Evolutionary conservation across 129 eudicot genomes (phyloP), one percentile per base, ranked within the genome.

Genomic region (Arctium lappa): DNA sequence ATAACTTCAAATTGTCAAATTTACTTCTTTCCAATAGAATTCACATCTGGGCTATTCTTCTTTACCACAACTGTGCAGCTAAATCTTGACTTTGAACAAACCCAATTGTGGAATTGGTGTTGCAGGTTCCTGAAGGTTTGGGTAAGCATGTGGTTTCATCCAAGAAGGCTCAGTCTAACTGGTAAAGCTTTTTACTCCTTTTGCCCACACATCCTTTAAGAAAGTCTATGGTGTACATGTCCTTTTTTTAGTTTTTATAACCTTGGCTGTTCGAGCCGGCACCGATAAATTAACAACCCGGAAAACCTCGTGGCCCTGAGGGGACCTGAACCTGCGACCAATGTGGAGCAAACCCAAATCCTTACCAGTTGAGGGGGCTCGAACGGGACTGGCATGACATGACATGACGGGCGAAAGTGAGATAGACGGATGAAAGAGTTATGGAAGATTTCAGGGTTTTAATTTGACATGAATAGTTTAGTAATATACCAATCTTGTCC

Each of bases 101-200:
- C 34, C 30, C 73, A 39, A 72, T 81, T 85, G 30, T 80, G 60
- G 27, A 33, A 63, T 68, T 73, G 38, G 3, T 2, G n/a, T 78
- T 76, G 70, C 80, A 95, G 99, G 99, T 93, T 73, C 99, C 99
- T 82, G 92, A 92, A 82, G 97, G 94, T 63, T 90, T 93, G 65
- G 84, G 85, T 73, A 88, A 92, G 85, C 97, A 95, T 83, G 99
- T 95, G 31, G 94, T 91, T 74, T 95, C 99, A 18, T 92, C 99
- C 71, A 91, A 88, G 88, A 95, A 95, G 80, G 97, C 99, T 77
- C 99, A 95, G 86, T 81, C 90, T 9, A 95, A 95, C 86, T 95
- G 99, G 99, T 95, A 91, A 33, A 76, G 5, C 13, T 68, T 46
- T 12, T 5, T 42, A 68, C 69, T 62, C 32, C 65, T 78, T 40